phyloP scores from a whole-genome alignment of 2,329 filamentous ascomycete genomes.

The Tolypocladium sp. region DNA sequence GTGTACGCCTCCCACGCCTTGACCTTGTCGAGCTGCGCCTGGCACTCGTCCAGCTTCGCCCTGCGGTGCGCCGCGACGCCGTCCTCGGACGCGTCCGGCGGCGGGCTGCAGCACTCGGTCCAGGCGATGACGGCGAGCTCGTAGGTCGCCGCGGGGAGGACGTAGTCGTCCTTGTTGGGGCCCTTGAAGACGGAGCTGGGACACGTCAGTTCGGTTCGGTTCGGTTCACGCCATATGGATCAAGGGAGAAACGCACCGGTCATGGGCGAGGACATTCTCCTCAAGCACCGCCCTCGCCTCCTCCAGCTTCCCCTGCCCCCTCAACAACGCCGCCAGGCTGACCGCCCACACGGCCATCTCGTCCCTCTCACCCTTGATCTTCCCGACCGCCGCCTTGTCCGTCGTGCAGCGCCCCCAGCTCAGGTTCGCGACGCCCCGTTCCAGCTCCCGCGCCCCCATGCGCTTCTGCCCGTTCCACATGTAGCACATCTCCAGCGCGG shows the following conservation, averaged over 20 bases:
- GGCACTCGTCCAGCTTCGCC: constrained; percentile 50
- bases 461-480: constrained; percentile 86
- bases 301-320: constrained; percentile 51
- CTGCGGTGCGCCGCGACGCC: constrained; percentile 27
- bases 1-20: constrained; percentile 63
- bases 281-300: constrained; percentile 59
- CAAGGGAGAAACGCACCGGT: constrained; percentile 35
- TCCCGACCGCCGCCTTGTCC: constrained; percentile 26
- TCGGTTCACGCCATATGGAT: not conserved
- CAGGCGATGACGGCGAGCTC: constrained; percentile 79
- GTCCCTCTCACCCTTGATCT: constrained; percentile 44
- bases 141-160: constrained; percentile 68
- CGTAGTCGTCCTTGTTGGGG: constrained; percentile 57
- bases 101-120: constrained; percentile 50
- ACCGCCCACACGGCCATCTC: constrained; percentile 58
- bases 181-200: constrained; percentile 47
- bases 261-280: constrained; percentile 55
- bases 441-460: constrained; percentile 59
- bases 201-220: not conserved
- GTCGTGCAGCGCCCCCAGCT: constrained; percentile 55
- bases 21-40: constrained; percentile 56
- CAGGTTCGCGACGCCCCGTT: constrained; percentile 53
- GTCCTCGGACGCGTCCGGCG: constrained; percentile 15
- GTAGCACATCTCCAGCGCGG: constrained; percentile 84
- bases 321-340: constrained; percentile 54